A percentile compares a stretch with the other conserved stretches of the same genome.
Evolutionary conservation across 495 filamentous ascomycete genomes (phyloP).

Genomic region (Zalerion maritima): DNA sequence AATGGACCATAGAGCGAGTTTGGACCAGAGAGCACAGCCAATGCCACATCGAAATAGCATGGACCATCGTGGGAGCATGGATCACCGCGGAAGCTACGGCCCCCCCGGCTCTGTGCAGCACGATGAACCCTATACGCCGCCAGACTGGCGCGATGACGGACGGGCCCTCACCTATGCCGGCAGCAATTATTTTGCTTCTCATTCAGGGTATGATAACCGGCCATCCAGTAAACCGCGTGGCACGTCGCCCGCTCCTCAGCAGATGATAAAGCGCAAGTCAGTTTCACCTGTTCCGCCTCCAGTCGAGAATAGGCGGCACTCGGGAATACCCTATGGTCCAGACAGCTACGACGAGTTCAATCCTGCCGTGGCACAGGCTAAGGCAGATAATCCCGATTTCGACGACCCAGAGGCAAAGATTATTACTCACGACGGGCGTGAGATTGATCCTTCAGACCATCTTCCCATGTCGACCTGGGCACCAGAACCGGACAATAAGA

Average conservation of each 20-base stretch:
- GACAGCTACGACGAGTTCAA: slow-evolving; percentile 75
- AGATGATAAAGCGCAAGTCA: slow-evolving; percentile 56
- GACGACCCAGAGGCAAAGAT: slow-evolving; percentile 44
- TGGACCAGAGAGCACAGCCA: no score
- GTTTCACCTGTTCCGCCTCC: slow-evolving; percentile 56
- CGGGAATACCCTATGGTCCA: slow-evolving; percentile 70
- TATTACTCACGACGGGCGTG: slow-evolving; percentile 67
- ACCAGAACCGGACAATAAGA: slow-evolving; percentile 75
- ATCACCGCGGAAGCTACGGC: no score
- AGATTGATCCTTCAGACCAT: slow-evolving; percentile 87
- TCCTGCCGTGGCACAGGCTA: slow-evolving; percentile 30
- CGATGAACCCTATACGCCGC: no score
- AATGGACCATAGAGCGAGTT: no score
- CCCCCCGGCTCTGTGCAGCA: no score
- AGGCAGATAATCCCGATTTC: slow-evolving; percentile 21
- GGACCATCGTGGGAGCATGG: no score
- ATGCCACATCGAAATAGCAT: no score
- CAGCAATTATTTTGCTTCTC: no score
- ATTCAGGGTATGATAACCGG: no score
- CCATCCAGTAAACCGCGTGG: no score
- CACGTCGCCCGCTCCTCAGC: slow-evolving; percentile 12
- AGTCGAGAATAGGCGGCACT: slow-evolving; percentile 36
- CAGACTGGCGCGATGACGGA: no score
- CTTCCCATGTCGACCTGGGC: slow-evolving; percentile 85
- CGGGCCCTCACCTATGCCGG: no score